Conservation (phyloP, 495 filamentous ascomycete genomes). For the Podospora appendiculata region DNA sequence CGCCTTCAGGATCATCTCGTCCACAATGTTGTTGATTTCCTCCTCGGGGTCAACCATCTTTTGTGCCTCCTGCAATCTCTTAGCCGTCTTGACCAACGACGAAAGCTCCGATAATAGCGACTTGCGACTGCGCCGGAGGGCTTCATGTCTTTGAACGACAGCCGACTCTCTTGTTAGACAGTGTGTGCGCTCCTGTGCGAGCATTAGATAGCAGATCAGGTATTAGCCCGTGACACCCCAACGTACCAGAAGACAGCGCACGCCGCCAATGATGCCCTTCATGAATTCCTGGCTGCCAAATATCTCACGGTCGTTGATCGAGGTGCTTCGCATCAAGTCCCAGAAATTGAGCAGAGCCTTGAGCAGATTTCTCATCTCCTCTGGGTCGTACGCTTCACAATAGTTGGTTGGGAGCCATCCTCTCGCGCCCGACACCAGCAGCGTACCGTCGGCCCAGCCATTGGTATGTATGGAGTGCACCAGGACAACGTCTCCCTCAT, state of each 20-base stretch:
- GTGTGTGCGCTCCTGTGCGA: slow-evolving; percentile 67
- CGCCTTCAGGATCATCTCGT: slow-evolving; percentile 87
- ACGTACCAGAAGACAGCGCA: slow-evolving; percentile 80
- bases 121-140: slow-evolving; percentile 75
- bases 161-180: slow-evolving; percentile 78
- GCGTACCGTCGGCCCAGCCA: slow-evolving; percentile 98
- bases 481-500: slow-evolving; percentile 84
- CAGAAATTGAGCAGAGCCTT: slow-evolving; percentile 86
- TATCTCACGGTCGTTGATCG: slow-evolving; percentile 54
- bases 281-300: slow-evolving; percentile 87
- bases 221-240: neutral
- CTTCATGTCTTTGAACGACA: slow-evolving; percentile 64
- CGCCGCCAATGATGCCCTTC: slow-evolving; percentile 86
- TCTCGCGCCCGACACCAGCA: slow-evolving; percentile 76
- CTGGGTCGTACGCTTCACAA: slow-evolving; percentile 86
- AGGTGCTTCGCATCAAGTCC: slow-evolving; percentile 73
- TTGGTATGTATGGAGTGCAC: slow-evolving; percentile 97
- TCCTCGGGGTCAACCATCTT: slow-evolving; percentile 39
- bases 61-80: slow-evolving; percentile 63
- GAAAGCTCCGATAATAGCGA: slow-evolving; percentile 83
- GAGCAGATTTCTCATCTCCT: slow-evolving; percentile 75
- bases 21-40: slow-evolving; percentile 67
- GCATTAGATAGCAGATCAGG: slow-evolving; percentile 11
- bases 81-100: slow-evolving; percentile 77
- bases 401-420: slow-evolving; percentile 99